Evolutionary conservation across 768 basidiomycete genomes (phyloP), one percentile per base, ranked within the genome.

Genomic region (Rhodocollybia butyracea): DNA sequence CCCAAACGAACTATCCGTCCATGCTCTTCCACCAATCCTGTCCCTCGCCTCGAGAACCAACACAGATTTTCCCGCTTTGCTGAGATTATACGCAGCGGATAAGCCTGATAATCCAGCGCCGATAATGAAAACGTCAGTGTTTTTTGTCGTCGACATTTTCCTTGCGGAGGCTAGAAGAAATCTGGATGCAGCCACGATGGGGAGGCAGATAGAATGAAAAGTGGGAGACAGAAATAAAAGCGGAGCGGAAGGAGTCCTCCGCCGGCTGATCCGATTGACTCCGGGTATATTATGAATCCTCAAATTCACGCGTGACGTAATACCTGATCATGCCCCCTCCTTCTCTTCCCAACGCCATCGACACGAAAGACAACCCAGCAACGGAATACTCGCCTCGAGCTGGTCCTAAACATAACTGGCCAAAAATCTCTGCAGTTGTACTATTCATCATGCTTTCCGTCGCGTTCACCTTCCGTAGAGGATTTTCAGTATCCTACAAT

Each of bases 11-110:
- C 13, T 10, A 34, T 46, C 43, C 7, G 54, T 55, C 22, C 32
- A 55, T 10, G 54, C 54, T 47, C 54, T 15, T 36, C 54, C 54
- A 5, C 54, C 54, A 48, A 48, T 48, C 22, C 54, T 19, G 30
- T 55, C 43, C 19, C 54, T 46, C 10, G 54, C 54, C 40, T 55
- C 45, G 19, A 55, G 22, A 27, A 46, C 45, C 38, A 47, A 46
- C 3, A 55, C 46, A 24, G 17, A 15, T 41, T 55, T 48, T 5
- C 45, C 52, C 11, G 52, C 38, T 43, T 43, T 54, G 27, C 22
- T 42, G 41, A 54, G 39, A 41, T 43, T 30, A 17, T 54, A 54
- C 12, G 52, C 30, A 8, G 52, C 52, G 11, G 39, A 17, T n/a
- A 54, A 30, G 15, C 52, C 52, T 17, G 52, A 43, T 3, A 54